phyloP scores from a whole-genome alignment of 371 early-diverging fungal species.

The Rhizomucor pusillus region DNA sequence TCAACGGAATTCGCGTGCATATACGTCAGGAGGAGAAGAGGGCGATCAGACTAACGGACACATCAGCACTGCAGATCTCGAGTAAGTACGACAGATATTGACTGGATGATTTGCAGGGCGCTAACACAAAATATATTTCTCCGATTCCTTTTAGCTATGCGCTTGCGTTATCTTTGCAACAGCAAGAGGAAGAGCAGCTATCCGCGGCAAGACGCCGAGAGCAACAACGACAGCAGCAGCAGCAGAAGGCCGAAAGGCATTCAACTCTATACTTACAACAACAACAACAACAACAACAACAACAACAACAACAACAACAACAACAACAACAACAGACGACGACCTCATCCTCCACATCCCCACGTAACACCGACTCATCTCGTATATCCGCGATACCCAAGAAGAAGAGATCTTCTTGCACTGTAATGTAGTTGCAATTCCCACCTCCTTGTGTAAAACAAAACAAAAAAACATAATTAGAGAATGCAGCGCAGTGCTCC shows the following conservation, averaged over 20 bases:
- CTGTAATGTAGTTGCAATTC: no score
- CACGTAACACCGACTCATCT: no score
- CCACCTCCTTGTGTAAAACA: no score
- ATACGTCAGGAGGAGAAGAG: constrained; percentile 26
- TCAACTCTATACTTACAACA: constrained; percentile 2
- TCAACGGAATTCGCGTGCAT: constrained; percentile 1
- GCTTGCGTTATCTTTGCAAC: constrained; percentile 56
- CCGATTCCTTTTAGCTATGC: constrained; percentile 42
- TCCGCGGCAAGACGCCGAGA: constrained; percentile 1
- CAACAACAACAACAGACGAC: constrained; percentile 1
- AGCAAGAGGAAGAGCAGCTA: constrained; percentile 46
- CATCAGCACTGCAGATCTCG: constrained; percentile 15
- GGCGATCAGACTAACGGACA: constrained; percentile 5
- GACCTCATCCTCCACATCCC: no score
- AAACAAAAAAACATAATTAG: no score
- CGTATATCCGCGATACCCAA: no score
- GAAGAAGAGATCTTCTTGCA: no score
- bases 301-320: no score
- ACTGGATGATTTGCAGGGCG: neutral
- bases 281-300: neutral
- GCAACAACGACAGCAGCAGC: neutral
- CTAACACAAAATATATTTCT: constrained; percentile 2
- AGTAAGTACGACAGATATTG: constrained; percentile 15
- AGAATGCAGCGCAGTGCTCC: no score
- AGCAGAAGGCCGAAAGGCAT: neutral